A percentile compares a stretch with the other conserved stretches of the same genome.
phyloP scores from a whole-genome alignment of 2,329 filamentous ascomycete species.

The Penicillium crustosum region DNA sequence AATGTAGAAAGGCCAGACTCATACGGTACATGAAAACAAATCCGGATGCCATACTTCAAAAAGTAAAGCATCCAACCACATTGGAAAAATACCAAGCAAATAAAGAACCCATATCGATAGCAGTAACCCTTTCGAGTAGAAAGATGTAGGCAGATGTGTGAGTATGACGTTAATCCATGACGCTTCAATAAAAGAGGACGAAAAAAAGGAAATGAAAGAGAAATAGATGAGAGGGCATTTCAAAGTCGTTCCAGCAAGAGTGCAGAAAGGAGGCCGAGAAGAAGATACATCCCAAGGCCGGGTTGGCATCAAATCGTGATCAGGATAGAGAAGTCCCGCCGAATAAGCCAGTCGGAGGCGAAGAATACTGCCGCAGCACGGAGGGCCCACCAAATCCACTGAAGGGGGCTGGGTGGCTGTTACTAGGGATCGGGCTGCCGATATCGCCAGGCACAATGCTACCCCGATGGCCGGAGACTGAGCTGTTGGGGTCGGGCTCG shows the following conservation, averaged over 20 bases:
- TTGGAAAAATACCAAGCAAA: constrained; percentile 18
- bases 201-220: constrained; percentile 12
- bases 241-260: constrained; percentile 18
- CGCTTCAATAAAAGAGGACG: constrained; percentile 21
- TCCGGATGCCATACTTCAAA: constrained; percentile 25
- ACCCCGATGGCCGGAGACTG: constrained; percentile 43
- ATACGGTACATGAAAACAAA: constrained; percentile 28
- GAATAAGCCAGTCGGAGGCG: constrained; percentile 40
- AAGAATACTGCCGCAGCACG: constrained; percentile 40
- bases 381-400: constrained; percentile 37
- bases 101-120: constrained; percentile 18
- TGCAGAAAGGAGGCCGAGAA: constrained; percentile 7
- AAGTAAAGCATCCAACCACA: constrained; percentile 21
- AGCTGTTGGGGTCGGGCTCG: constrained; percentile 53
- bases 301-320: constrained; percentile 3
- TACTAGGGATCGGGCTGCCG: constrained; percentile 60
- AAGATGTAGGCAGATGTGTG: constrained; percentile 19
- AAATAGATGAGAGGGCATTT: constrained; percentile 16
- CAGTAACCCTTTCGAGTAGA: constrained; percentile 12
- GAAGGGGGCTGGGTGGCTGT: constrained; percentile 43
- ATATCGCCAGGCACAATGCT: constrained; percentile 63
- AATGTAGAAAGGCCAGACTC: constrained; percentile 30
- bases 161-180: constrained; percentile 27
- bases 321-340: constrained; percentile 24
- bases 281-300: not conserved